Base-by-base conservation (phyloP, 116 monocot species). In the Trichopus zeylanicus region DNA sequence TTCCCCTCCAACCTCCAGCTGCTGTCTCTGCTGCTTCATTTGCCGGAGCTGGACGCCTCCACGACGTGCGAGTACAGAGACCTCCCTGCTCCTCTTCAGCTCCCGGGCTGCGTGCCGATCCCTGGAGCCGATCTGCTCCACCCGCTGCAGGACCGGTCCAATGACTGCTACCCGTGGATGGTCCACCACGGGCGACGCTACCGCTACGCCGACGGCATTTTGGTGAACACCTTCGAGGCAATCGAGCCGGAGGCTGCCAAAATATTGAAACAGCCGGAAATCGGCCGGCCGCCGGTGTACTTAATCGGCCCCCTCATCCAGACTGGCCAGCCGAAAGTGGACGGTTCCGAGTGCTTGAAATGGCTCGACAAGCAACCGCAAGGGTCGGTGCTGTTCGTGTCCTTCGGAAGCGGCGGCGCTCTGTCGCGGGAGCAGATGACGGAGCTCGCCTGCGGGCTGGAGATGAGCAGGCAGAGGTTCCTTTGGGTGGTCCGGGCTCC, bases 371-470 rank as follows among this genome's bases (percentile, higher is more conserved):
- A 38, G 38, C 59, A 59, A 33, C 59, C 59, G 9, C 3, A 3
- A 18, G 26, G 25, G 0, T 77, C 77, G 12, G 77, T 82, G 0
- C 0, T 82, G 28, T 74, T 62, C 29, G 60, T 74, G 22, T 77
- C 68, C 0, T 77, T 82, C 19, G 77, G 82, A 0, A 77, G 77
- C 24, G 63, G 55, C 0, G 82, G 77, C 1, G 48, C 42, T 1
- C 52, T 82, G 12, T 55, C 82, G 9, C 32, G 11, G 12, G 59
- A 66, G 28, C 73, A 82, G 18, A 29, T 49, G 27, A 2, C 7
- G 6, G 82, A 77, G 63, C 38, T 82, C 4, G 82, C 73, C 1
- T 12, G 53, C 2, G 77, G 77, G 4, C 19, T 82, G 67, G 77
- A 77, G 63, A 12, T 37, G 38, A 82, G 82, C 42, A 35, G 42